Evolutionary conservation across 441 rosid species (phyloP), one percentile per base, ranked within the genome.

Genomic region (Corymbia citriodora): DNA sequence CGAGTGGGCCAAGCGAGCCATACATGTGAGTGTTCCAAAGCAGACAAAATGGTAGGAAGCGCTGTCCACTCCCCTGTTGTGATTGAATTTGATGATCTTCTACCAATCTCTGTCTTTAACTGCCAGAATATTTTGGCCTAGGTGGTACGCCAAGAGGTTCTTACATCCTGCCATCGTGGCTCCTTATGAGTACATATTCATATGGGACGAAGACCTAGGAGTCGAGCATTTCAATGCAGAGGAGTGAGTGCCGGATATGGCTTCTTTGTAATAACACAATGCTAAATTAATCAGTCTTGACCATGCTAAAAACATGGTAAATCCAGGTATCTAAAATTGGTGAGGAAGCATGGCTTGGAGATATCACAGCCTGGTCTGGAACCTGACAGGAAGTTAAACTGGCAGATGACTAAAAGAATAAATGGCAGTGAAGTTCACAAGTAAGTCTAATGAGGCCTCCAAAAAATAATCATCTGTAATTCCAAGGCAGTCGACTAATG

Each of bases 201-300:
- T 98, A 83, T 98, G 99, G 99, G 99, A 98, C 48, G 99, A 98
- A 89, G 99, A 98, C 96, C 98, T 98, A 88, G 99, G 99, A 23
- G 93, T 97, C 68, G 97, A 97, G 82, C 91, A 97, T 93, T 98
- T 97, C 88, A 92, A 97, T 90, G 94, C 97, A 4, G 92, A 87
- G 68, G 94, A 96, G 98, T 96, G 92, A 92, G 96, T 94, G 79
- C 74, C 19, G 68, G 54, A 54, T 55, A 59, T 59, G 86, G 40
- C 74, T 17, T 88, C 50, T 53, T 53, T 45, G 87, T 31, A 50
- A 50, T 63, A 89, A 40, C 57, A 87, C 31, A 49, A 53, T 65
- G 55, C 65, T 50, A 53, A n/a, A 19, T 45, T 79, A 23, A 49
- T 23, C 1, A 10, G 52, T 23, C 52, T 40, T 31, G 25, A 33